Evolutionary conservation across 805 yeast species (phyloP), one percentile per base, ranked within the genome.

Genomic region (Wickerhamomyces pijperi): DNA sequence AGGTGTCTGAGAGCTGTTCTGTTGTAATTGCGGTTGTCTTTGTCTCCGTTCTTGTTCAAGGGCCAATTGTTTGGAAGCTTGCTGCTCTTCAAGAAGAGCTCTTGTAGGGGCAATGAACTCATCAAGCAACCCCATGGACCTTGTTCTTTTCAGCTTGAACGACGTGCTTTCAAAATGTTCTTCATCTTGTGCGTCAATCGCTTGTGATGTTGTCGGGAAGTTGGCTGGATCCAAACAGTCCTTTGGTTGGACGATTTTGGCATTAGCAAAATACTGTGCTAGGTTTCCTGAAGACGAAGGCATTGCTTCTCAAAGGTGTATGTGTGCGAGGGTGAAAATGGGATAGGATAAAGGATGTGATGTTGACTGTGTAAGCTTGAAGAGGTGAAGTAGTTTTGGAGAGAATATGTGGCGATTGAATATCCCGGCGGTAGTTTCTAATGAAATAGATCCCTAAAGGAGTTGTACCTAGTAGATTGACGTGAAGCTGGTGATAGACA

Each of bases 91-190:
- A 18, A 59, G 46, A n/a, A 58, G 48, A 39, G 63, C 62, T 42
- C 55, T 58, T 3, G 68, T 60, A 32, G 75, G 72, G 21, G 65
- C 76, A 32, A 76, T 72, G 51, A 70, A 79, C 45, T 78, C 84
- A 51, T 82, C 94, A 47, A 85, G 63, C 13, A 83, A 58, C 1
- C 95, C 95, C 68, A 85, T 65, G 7, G 92, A 81, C 51, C 92
- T 70, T 28, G 95, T 85, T 54, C 95, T 64, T 51, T 84, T 85
- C 51, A 85, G 63, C 50, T 76, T 77, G 56, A 81, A 85, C 3
- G 90, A 72, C 5, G 84, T 72, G 41, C 70, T 73, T 39, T 75
- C 68, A 52, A 85, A 84, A 50, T 81, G 82, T 37, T 72, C 76
- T 42, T 78, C 84, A 55, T 77, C 78, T 35, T 72, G 67, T 4